Percentiles rank a stretch among this genome's conserved stretches.
phyloP scores from a whole-genome alignment of 2,329 filamentous ascomycete species.

The Fusarium illudens region DNA sequence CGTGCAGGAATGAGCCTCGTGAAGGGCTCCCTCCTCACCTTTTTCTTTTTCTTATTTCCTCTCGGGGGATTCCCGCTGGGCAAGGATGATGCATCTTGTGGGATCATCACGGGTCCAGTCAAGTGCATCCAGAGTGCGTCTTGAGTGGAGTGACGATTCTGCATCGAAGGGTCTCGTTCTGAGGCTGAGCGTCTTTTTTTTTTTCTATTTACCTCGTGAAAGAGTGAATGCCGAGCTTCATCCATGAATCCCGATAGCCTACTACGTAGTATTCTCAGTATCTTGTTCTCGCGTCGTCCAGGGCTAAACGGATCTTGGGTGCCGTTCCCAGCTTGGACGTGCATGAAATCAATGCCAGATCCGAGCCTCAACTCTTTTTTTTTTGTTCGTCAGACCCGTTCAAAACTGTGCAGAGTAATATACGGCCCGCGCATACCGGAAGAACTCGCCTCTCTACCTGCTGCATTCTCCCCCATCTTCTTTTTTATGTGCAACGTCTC shows the following conservation, averaged over 20 bases:
- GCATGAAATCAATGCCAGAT: not conserved
- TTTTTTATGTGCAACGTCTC: too few species aligned
- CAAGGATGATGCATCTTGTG: constrained; percentile 17
- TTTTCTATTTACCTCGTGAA: constrained; percentile 9
- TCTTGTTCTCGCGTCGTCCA: not conserved
- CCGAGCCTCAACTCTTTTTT: not conserved
- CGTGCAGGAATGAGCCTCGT: not conserved
- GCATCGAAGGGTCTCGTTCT: constrained; percentile 11
- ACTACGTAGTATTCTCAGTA: not conserved
- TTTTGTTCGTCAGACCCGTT: not conserved
- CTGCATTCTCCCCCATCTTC: not conserved
- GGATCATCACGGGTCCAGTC: constrained; percentile 21
- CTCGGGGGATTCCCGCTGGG: not conserved
- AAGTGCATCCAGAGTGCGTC: not conserved
- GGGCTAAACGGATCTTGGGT: not conserved
- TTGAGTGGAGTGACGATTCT: constrained; percentile 16
- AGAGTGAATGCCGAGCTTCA: constrained; percentile 5
- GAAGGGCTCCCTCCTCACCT: not conserved
- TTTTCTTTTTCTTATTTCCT: constrained; percentile 7
- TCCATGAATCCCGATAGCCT: not conserved
- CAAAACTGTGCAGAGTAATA: too few species aligned
- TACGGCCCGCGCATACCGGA: not conserved
- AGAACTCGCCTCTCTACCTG: not conserved
- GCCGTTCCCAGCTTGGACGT: not conserved
- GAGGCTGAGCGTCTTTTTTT: not conserved